Conservation (phyloP, 345 rosid genomes). For the Corchorus olitorius region DNA sequence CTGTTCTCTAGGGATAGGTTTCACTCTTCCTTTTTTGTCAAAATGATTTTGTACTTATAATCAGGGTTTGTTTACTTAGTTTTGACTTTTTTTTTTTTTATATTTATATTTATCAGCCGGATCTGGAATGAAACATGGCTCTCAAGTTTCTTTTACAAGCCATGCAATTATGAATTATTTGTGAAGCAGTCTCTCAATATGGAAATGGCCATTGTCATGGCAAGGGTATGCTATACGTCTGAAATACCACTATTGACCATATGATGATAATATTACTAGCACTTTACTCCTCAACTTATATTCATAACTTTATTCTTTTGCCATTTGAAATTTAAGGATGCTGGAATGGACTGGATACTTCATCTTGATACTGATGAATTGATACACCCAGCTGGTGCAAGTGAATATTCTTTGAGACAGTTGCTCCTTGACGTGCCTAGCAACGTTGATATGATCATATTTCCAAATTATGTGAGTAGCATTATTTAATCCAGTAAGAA, state of each 20-base stretch:
- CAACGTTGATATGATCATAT: slow-evolving; percentile 86
- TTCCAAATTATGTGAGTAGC: slow-evolving; percentile 92
- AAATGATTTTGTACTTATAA: neutral
- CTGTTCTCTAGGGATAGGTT: neutral
- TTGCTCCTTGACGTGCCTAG: slow-evolving; percentile 83
- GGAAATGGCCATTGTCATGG: slow-evolving; percentile 99
- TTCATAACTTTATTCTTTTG: slow-evolving; percentile 13
- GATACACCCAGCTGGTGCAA: slow-evolving; percentile 90
- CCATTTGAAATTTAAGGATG: slow-evolving; percentile 53
- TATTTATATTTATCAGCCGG: slow-evolving; percentile 54
- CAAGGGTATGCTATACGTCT: slow-evolving; percentile 70
- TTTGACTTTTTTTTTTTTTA: neutral
- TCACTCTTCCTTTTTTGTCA: neutral
- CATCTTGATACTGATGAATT: slow-evolving; percentile 96
- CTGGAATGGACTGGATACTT: slow-evolving; percentile 88
- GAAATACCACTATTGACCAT: slow-evolving; percentile 2
- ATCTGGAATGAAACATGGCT: slow-evolving; percentile 99
- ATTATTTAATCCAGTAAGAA: slow-evolving; percentile 18
- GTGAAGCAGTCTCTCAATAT: slow-evolving; percentile 98
- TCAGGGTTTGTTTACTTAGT: slow-evolving; percentile 11
- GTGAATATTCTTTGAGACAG: slow-evolving; percentile 81
- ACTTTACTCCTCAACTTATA: slow-evolving; percentile 7
- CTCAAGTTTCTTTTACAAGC: slow-evolving; percentile 91
- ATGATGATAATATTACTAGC: slow-evolving; percentile 8
- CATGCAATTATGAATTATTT: slow-evolving; percentile 93